These are phyloP conservation scores for Cyclotella kingstonii DNA, from an alignment of 108 stramenopile genomes.

Conservation along the genomic window DNA sequence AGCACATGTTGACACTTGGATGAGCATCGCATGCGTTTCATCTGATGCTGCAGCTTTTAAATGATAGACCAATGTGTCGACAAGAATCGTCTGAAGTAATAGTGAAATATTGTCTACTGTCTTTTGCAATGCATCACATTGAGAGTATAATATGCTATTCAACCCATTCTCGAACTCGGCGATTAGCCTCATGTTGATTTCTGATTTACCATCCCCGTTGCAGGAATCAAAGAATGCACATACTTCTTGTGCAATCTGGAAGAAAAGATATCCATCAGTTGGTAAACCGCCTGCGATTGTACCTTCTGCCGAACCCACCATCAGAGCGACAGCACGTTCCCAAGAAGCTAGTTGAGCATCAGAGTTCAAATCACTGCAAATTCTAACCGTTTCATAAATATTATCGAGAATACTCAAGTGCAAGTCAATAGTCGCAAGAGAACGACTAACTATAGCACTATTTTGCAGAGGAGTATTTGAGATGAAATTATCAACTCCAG, in stretches of 20 bases:
- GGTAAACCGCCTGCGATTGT: conserved; percentile 37
- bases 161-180: conserved; percentile 19
- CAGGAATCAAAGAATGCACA: conserved; percentile 62
- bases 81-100: conserved; percentile 23
- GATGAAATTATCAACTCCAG: conserved; percentile 22
- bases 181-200: conserved; percentile 27
- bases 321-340: conserved; percentile 67
- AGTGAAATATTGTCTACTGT: conserved; percentile 13
- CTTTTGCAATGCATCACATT: conserved; percentile 19
- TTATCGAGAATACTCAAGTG: conserved; percentile 44
- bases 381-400: conserved; percentile 39
- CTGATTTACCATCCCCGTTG: conserved; percentile 37
- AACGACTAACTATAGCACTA: conserved; percentile 48
- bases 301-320: conserved; percentile 72
- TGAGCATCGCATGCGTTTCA: conserved; percentile 21
- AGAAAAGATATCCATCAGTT: conserved; percentile 53
- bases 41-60: conserved; percentile 5
- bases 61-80: conserved; percentile 36
- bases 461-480: conserved; percentile 28
- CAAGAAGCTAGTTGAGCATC: conserved; percentile 26
- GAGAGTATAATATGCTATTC: neutral
- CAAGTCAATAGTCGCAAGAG: conserved; percentile 55
- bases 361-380: conserved; percentile 5
- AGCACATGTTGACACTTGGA: conserved; percentile 23
- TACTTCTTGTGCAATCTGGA: conserved; percentile 65